Conservation (phyloP, 305 asterid species). For the Solanum aculeatissimum region DNA sequence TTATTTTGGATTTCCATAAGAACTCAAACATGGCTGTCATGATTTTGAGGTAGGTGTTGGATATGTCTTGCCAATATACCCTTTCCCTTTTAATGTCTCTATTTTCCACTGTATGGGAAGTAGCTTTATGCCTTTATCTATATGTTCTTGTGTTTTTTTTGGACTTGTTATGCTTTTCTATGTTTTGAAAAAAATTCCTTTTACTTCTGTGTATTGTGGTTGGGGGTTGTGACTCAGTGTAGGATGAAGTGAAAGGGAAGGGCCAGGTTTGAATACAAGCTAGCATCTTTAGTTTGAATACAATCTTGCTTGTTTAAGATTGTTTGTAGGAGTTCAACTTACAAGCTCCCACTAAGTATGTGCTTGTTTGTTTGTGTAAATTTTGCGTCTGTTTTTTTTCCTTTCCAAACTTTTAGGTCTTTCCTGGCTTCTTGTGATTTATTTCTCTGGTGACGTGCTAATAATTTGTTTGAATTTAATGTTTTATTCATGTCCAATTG, state of each 20-base stretch:
- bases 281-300: background rate
- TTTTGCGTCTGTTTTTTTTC: background rate
- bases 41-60: conserved; percentile 57
- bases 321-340: background rate
- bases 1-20: conserved; percentile 79
- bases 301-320: background rate
- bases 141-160: background rate
- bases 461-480: background rate
- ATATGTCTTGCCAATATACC: background rate
- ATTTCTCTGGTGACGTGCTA: background rate
- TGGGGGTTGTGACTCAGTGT: background rate
- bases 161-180: background rate
- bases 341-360: background rate
- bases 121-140: background rate
- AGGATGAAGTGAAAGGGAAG: background rate
- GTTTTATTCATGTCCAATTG: background rate
- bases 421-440: background rate
- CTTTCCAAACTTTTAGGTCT: background rate
- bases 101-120: background rate
- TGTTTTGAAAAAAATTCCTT: background rate
- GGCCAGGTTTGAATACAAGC: background rate
- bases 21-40: conserved; percentile 89
- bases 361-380: background rate
- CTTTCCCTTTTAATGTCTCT: background rate
- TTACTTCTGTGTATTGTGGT: background rate